Conservation (phyloP, 306 rosid species). For the Prunus davidiana region DNA sequence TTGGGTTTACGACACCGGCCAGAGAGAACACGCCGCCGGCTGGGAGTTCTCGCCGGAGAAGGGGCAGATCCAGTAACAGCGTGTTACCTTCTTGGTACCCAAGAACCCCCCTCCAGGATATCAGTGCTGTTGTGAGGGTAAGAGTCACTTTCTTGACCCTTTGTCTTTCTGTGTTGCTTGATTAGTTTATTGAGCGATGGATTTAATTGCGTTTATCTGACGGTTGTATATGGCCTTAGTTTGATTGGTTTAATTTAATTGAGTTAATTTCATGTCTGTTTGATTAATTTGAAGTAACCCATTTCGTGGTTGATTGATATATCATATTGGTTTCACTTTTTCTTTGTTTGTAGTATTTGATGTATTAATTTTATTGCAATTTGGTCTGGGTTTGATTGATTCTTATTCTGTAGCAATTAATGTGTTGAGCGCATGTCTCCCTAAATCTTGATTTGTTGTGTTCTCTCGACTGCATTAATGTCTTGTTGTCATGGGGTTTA, state of each 20-base stretch:
- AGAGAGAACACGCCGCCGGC: slow-evolving; percentile 26
- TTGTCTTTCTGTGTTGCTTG: not conserved
- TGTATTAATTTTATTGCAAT: not conserved
- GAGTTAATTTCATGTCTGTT: too few relatives aligned
- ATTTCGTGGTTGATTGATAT: too few relatives aligned
- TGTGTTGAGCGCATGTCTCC: too few relatives aligned
- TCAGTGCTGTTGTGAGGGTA: slow-evolving; percentile 62
- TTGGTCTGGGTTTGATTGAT: not conserved
- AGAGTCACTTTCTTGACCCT: not conserved
- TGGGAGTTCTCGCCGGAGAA: slow-evolving; percentile 27
- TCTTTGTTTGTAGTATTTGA: not conserved
- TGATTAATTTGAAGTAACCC: too few relatives aligned
- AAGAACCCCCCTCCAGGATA: slow-evolving; percentile 66
- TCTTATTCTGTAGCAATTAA: not conserved
- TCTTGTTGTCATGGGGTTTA: not conserved
- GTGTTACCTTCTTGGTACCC: slow-evolving; percentile 82
- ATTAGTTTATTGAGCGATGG: not conserved
- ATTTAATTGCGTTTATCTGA: not conserved
- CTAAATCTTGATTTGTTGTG: not conserved
- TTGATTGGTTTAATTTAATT: not conserved
- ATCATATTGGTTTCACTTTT: not conserved
- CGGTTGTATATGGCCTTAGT: not conserved
- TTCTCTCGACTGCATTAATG: not conserved
- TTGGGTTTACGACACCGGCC: slow-evolving; percentile 7
- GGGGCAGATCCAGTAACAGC: slow-evolving; percentile 33